phyloP scores from a whole-genome alignment of 2,329 filamentous ascomycete species.

The Aspergillus japonicus region DNA sequence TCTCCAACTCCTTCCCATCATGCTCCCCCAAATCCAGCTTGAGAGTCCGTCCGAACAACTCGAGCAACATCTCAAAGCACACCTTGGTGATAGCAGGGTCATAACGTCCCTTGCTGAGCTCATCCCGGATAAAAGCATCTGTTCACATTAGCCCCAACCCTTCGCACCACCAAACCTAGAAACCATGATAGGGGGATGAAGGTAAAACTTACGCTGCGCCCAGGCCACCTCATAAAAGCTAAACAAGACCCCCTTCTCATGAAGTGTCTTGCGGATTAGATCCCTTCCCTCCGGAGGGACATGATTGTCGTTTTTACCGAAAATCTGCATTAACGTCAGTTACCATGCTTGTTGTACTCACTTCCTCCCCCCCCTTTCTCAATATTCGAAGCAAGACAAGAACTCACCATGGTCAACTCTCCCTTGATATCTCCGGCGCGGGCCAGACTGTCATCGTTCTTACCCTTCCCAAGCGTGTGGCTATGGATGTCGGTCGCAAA shows the following conservation, averaged over 20 bases:
- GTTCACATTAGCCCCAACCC: constrained; percentile 9
- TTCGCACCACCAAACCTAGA: neutral
- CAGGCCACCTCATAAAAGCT: constrained; percentile 89
- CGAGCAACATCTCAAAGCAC: constrained; percentile 86
- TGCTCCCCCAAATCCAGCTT: constrained; percentile 74
- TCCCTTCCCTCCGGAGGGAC: constrained; percentile 80
- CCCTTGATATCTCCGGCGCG: constrained; percentile 67
- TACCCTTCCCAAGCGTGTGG: constrained; percentile 68
- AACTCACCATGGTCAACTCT: constrained; percentile 69
- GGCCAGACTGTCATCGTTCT: constrained; percentile 61
- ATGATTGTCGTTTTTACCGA: constrained; percentile 87
- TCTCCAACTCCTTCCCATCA: constrained; percentile 59
- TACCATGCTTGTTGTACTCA: constrained; percentile 64
- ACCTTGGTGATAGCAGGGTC: constrained; percentile 82
- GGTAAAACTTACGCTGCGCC: constrained; percentile 68
- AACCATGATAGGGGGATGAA: neutral
- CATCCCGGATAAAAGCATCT: constrained; percentile 90
- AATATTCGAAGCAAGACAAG: neutral
- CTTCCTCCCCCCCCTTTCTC: neutral
- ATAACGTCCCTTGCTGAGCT: constrained; percentile 89
- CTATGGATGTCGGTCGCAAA: constrained; percentile 91
- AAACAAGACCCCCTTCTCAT: constrained; percentile 71
- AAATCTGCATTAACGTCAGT: constrained; percentile 56
- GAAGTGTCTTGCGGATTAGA: constrained; percentile 76
- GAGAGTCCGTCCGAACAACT: constrained; percentile 76